Base-by-base conservation (phyloP, 2,329 filamentous ascomycete species). In the Penicillium sp. region DNA sequence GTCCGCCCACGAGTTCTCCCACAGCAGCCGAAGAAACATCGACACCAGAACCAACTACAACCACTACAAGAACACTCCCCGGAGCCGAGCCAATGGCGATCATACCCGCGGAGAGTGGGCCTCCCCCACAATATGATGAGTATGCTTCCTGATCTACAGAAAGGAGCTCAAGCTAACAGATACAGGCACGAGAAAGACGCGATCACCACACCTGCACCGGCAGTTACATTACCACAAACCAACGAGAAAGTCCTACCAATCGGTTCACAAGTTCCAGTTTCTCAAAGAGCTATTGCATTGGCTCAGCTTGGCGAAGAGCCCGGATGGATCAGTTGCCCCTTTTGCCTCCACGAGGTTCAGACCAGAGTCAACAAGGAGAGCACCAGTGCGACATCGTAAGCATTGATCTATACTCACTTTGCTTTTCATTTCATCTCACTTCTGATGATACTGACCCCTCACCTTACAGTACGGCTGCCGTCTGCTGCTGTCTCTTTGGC, bases 401-500 rank as follows among this genome's bases (percentile, higher is more conserved):
- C 50, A 11, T 24, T 13, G 2, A 31, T n/a, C 9, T n/a, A 46
- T 24, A 1, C 14, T n/a, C 31, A n/a, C 18, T 22, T 46, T 3
- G 2, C 2, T 2, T 9, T 14, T 9, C 2, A 18, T 5, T 18
- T 3, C 1, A 18, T 22, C 3, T 34, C 5, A 24, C 44, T 24
- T 46, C 20, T 1, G 13, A 46, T 14, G 7, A 45, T 46, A 9
- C 55, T 61, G 31, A 62, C 11, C 13, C n/a, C 9, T 22, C 8
- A 4, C 16, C 14, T 11, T 5, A 18, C 18, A 62, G 60, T 14
- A 47, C 59, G 55, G 60, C 58, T 1, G 58, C 60, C 2, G 39
- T 55, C 3, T 43, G 53, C 18, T 62, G 58, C 16, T 62, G 60
- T 53, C 45, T 62, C 9, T 53, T 62, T 10, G 60, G 60, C 7